Evolutionary conservation across 257 asterid species (phyloP).

Genomic region (Capsicum baccatum): DNA sequence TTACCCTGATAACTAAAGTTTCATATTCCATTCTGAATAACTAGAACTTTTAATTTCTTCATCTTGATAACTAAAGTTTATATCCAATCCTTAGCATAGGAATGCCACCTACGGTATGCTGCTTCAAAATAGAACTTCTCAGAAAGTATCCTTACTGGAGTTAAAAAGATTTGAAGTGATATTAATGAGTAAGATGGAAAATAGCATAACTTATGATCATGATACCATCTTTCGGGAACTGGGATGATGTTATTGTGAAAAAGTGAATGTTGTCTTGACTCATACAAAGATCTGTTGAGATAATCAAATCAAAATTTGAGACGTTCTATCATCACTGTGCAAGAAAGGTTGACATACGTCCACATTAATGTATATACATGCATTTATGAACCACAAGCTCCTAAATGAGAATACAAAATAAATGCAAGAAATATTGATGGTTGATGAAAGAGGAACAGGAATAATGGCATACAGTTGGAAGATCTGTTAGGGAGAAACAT

Average conservation of each 20-base stretch:
- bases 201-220: background rate
- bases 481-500: background rate
- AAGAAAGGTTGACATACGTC: background rate
- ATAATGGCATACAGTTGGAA: background rate
- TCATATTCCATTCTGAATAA: background rate
- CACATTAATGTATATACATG: background rate
- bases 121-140: background rate
- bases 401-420: background rate
- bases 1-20: slow-evolving; percentile 10
- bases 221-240: background rate
- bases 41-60: background rate
- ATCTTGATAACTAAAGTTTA: background rate
- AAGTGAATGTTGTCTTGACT: background rate
- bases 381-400: background rate
- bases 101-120: background rate
- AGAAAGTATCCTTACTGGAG: too few species aligned
- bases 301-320: background rate
- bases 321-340: background rate
- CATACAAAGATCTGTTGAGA: background rate
- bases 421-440: background rate
- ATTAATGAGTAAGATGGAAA: background rate
- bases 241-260: background rate
- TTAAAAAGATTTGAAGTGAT: too few species aligned
- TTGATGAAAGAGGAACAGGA: background rate
- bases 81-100: background rate